Evolutionary conservation across 202 grass and related monocot genomes (phyloP).

Genomic region (Bolboschoenoplectus hybrid): DNA sequence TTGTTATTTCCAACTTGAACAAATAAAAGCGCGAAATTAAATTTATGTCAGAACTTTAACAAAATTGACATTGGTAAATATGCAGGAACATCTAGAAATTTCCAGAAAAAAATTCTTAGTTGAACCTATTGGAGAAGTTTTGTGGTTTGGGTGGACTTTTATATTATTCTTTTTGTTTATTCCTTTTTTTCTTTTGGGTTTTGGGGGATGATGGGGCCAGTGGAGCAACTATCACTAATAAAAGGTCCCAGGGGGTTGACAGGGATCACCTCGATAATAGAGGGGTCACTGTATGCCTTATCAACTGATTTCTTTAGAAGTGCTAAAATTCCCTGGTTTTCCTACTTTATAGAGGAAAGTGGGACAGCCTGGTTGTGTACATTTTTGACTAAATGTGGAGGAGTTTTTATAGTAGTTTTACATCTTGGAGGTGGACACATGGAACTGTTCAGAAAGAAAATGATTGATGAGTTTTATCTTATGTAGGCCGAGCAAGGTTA

Average conservation of each 20-base stretch:
- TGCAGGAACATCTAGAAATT: neutral
- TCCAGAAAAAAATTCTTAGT: neutral
- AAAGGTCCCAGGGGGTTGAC: neutral
- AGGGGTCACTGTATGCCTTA: neutral
- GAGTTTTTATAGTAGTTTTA: neutral
- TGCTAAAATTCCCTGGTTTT: neutral
- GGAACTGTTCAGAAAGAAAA: constrained; percentile 3
- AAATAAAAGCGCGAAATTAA: neutral
- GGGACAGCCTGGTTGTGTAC: neutral
- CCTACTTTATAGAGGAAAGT: neutral
- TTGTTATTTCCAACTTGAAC: neutral
- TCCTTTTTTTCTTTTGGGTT: neutral
- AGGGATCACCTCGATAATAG: neutral
- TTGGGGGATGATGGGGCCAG: no score
- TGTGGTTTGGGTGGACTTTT: neutral
- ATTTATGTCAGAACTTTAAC: neutral
- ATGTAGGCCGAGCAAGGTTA: constrained; percentile 85
- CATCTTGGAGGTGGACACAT: constrained; percentile 10
- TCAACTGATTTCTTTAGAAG: neutral
- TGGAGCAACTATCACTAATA: neutral
- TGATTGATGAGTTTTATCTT: neutral
- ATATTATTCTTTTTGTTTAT: neutral
- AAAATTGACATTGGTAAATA: neutral
- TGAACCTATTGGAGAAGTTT: neutral
- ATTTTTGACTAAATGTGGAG: constrained; percentile 6